Evolutionary conservation across 768 basidiomycete species (phyloP), one percentile per base, ranked within the genome.

Genomic region (Scleroderma bovista): DNA sequence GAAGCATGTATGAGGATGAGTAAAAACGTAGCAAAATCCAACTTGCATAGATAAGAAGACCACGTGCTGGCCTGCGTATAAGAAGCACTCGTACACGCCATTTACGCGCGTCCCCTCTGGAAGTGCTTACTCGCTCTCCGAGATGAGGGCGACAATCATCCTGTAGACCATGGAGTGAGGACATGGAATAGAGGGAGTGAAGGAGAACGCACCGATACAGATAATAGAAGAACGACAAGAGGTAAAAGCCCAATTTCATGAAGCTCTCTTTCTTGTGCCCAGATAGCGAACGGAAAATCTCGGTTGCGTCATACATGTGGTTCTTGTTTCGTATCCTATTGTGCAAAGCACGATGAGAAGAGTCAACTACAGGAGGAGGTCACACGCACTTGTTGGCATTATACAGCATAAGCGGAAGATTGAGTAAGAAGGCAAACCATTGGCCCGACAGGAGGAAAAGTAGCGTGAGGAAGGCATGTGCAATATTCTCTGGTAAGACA

Each of bases 221-320:
- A 62, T 93, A 93, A 68, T 88, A 91, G 76, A 92, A 91, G 76
- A 90, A 91, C 49, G 89, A 91, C 50, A 93, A 75, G 56, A 93
- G 81, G 66, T 92, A 94, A 71, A 93, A 93, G 11, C 90, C 93
- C 48, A 96, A 84, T 73, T 95, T 96, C 69, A 93, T 78, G 63
- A 96, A 95, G 58, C 86, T 86, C 73, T 94, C 95, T 64, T 92
- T 96, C 75, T 99, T 99, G 73, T 98, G 96, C 36, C 79, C 83
- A 13, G 86, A 80, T 42, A 98, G 72, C 50, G 94, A 93, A 58
- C 96, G 81, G 79, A 99, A 99, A 57, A 98, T 99, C 73, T 99
- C 96, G 20, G 95, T 98, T 48, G 96, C 96, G 65, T 99, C 96
- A 65, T 96, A 98, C 92, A 97, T 95, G 72, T 98, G 94, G 62